Conservation (phyloP, 495 filamentous ascomycete genomes). For the Neurospora tetrasperma region DNA sequence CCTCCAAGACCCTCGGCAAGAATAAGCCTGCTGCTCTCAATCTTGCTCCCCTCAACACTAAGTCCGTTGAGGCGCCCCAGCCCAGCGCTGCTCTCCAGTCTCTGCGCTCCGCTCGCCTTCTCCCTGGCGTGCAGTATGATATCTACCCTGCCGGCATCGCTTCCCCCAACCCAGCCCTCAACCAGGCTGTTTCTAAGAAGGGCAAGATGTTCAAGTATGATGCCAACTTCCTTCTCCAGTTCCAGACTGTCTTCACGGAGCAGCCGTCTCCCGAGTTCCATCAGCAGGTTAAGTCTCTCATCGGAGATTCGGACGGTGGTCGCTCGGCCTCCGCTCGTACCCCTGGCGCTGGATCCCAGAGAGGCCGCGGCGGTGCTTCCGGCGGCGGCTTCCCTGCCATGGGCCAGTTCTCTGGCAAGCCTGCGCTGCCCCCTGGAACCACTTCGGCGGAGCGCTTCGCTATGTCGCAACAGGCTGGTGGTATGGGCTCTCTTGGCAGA, state of each 20-base stretch:
- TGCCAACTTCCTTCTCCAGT: conserved; percentile 92
- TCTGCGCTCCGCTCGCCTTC: conserved; percentile 74
- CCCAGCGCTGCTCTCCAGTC: conserved; percentile 88
- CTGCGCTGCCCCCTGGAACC: conserved; percentile 52
- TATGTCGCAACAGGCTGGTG: conserved; percentile 24
- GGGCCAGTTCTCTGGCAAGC: conserved; percentile 56
- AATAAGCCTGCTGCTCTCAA: conserved; percentile 74
- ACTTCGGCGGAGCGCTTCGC: conserved; percentile 57
- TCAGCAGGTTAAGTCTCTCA: conserved; percentile 73
- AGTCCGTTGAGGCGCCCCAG: conserved; percentile 75
- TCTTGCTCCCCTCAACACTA: conserved; percentile 61
- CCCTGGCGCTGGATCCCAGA: conserved; percentile 38
- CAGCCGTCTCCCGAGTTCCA: conserved; percentile 91
- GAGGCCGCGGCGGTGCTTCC: conserved; percentile 33
- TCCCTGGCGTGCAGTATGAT: conserved; percentile 46
- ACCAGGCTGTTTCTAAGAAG: conserved; percentile 58
- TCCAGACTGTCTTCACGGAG: conserved; percentile 87
- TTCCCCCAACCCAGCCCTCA: conserved; percentile 86
- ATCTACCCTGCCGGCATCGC: conserved; percentile 74
- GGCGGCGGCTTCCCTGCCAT: conserved; percentile 43
- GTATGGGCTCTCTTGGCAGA: conserved; percentile 14
- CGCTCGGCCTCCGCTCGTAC: conserved; percentile 66
- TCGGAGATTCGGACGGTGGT: conserved; percentile 56
- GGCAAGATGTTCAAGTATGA: conserved; percentile 87
- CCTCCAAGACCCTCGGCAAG: conserved; percentile 35